phyloP scores from a whole-genome alignment of 305 asterid species.

The Rubia peregrina region DNA sequence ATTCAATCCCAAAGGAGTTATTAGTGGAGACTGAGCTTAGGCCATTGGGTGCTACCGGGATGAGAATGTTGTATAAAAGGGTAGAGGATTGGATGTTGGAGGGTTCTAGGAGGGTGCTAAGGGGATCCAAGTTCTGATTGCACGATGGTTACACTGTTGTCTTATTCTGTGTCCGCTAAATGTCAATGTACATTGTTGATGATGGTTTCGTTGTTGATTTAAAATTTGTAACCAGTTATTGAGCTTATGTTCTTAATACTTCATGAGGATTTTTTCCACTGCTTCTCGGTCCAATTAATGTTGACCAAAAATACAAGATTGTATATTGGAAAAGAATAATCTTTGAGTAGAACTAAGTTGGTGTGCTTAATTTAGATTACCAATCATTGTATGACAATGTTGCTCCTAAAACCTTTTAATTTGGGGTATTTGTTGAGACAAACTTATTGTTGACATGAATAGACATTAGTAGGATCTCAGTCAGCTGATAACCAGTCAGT shows the following conservation, averaged over 20 bases:
- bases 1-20: conserved; percentile 52
- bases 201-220: background rate
- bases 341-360: no score
- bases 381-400: no score
- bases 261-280: background rate
- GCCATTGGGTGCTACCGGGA: conserved; percentile 87
- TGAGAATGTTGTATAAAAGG: conserved; percentile 61
- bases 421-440: no score
- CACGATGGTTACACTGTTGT: conserved; percentile 74
- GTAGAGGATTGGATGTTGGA: conserved; percentile 68
- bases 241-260: background rate
- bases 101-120: conserved; percentile 52
- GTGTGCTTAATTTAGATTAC: no score
- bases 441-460: no score
- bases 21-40: conserved; percentile 63
- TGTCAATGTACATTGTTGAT: conserved; percentile 8
- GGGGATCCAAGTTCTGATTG: conserved; percentile 63
- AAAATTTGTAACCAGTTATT: background rate
- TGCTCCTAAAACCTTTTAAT: no score
- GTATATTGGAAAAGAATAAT: no score
- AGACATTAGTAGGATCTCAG: no score
- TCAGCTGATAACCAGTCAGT: no score
- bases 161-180: conserved; percentile 49
- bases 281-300: no score
- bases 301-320: no score